Evolutionary conservation across 768 basidiomycete species (phyloP), one percentile per base, ranked within the genome.

Genomic region (Mycena galericulata): DNA sequence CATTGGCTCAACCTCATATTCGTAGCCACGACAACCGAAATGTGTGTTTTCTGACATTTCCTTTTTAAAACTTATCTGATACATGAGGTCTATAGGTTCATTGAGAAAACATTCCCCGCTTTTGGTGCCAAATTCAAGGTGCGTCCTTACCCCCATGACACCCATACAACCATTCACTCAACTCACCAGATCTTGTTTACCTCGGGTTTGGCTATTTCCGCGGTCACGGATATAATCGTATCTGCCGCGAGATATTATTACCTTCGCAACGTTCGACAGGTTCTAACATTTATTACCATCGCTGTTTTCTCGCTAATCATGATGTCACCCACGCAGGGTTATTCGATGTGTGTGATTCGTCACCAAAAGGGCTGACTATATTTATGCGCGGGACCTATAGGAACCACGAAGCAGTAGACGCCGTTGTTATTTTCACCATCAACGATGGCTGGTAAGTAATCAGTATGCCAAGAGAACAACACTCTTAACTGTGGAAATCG

Each of bases 351-450:
- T 34, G 68, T 45, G 9, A 17, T 47, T 53, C 18, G 18, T 54
- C 22, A 24, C 32, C 6, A 34, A n/a, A 27, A 43, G 20, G 27
- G 24, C 18, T 7, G 15, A 15, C 20, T 20, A 11, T 22, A 26
- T 30, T 29, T 17, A 36, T 14, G 5, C 36, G 15, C 15, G 12
- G 24, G 36, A 14, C 11, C 29, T 38, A 12, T 43, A 69, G 68
- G 36, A 65, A 29, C 22, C 68, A 70, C 47, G 68, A 70, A 57
- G 63, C 60, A 7, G 68, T 70, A 1, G 68, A 70, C 24, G 45
- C 58, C 5, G 68, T 70, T 8, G 49, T 70, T 6, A 46, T 70
- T 4, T 70, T 70, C 36, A 70, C 68, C 15, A 62, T 70, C 45
- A 70, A 70, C 32, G 68, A 70, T 40, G 68, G 68, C 17, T 65